Percentiles rank a stretch among this genome's conserved stretches.
Evolutionary conservation across 176 grass and related monocot species (phyloP).

Genomic region (Panicum miliaceum): DNA sequence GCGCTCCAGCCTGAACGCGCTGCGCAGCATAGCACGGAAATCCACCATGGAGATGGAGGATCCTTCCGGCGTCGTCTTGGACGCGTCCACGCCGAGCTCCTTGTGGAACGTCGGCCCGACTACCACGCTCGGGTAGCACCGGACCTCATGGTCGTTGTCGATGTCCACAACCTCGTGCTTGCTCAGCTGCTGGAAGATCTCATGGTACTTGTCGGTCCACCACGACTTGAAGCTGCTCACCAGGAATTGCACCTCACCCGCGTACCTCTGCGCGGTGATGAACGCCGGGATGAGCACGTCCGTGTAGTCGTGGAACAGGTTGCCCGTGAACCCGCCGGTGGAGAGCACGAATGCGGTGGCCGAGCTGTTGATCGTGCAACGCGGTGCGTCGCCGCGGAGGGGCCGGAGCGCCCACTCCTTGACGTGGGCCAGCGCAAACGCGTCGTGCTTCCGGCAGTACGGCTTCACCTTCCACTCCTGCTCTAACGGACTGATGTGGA

Average conservation of each 20-base stretch:
- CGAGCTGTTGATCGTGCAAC: slow-evolving; percentile 57
- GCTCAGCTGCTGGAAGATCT: slow-evolving; percentile 67
- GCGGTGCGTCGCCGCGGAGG: background rate
- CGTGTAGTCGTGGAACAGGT: slow-evolving; percentile 91
- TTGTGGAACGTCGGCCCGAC: slow-evolving; percentile 72
- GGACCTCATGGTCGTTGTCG: slow-evolving; percentile 60
- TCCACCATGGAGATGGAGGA: slow-evolving; percentile 58
- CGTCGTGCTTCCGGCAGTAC: slow-evolving; percentile 64
- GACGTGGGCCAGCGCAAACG: slow-evolving; percentile 50
- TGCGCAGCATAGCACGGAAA: slow-evolving; percentile 65
- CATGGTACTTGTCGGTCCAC: slow-evolving; percentile 66
- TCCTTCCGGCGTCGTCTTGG: slow-evolving; percentile 13
- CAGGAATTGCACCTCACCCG: slow-evolving; percentile 76
- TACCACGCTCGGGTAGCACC: slow-evolving; percentile 65
- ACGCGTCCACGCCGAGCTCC: slow-evolving; percentile 60
- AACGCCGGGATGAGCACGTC: slow-evolving; percentile 90
- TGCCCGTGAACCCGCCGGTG: slow-evolving; percentile 73
- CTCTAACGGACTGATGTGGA: slow-evolving; percentile 42
- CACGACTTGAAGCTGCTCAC: slow-evolving; percentile 69
- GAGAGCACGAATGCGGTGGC: slow-evolving; percentile 70
- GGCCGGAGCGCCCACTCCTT: slow-evolving; percentile 65
- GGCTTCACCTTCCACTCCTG: slow-evolving; percentile 61
- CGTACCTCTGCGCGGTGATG: slow-evolving; percentile 58
- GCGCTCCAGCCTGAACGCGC: slow-evolving; percentile 64
- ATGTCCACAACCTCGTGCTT: slow-evolving; percentile 66